Evolutionary conservation across 2,329 filamentous ascomycete genomes (phyloP), one percentile per base, ranked within the genome.

Genomic region (Fusarium transvaalense): DNA sequence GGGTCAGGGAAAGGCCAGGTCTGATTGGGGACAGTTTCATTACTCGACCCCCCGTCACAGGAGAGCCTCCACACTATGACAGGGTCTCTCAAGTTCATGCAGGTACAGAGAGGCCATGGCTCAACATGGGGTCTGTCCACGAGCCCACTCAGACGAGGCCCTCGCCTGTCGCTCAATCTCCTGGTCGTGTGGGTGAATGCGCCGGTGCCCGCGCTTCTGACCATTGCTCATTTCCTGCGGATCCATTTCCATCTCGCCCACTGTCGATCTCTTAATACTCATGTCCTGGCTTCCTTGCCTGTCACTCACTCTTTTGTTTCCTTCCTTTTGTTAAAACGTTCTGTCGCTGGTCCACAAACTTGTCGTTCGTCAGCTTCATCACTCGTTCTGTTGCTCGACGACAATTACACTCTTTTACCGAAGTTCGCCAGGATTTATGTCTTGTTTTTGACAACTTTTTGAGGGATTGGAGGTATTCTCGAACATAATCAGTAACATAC

Each of bases 21-120:
- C 56, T 74, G 64, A 77, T 76, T 76, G 74, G 75, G 51, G 50
- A 64, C 50, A 31, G 72, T 68, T 46, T 65, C 64, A 71, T 72
- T 73, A 66, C 71, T 73, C 41, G 46, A 46, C 32, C 54, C 61
- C 54, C 45, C 25, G 58, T 63, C 61, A 50, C 61, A 65, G 54
- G 61, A 55, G 54, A 48, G 27, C 54, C 58, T 55, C 62, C 62
- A 66, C 71, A 73, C 56, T 61, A 41, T 39, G 35, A 55, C 69
- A 68, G 56, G 68, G 59, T 46, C 45, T 47, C 38, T 46, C 53
- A 56, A 39, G 61, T 60, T 61, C 43, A 73, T 57, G 69, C 57
- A 60, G 61, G 57, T 65, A 58, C 61, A 17, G 43, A 25, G 35
- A 53, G 42, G 53, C 54, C 42, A 57, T 53, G 45, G 57, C 45